Evolutionary conservation across 352 stramenopile species (phyloP), one percentile per base, ranked within the genome.

Genomic region (Pythium rishiriense): DNA sequence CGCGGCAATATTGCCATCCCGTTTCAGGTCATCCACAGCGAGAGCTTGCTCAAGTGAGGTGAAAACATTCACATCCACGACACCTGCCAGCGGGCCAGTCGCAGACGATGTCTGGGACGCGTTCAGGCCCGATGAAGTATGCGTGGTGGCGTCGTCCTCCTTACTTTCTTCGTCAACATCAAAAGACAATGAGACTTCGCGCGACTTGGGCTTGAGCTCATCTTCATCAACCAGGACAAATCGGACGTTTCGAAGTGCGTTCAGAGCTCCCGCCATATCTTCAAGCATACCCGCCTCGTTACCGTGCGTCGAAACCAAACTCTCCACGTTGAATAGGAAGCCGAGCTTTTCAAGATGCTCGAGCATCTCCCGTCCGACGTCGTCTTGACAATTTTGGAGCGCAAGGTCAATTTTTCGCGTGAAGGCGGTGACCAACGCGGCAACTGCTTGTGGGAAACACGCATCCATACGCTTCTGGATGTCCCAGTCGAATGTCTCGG

Each of bases 221-320:
- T 84, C 75, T 47, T 94, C 85, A 7, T 92, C 82, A 8, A 94
- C 83, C 3, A 94, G 69, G 12, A 93, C 80, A 26, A 95, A 93
- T 0, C 77, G 81, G 8, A 95, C 80, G 39, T 90, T 86, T 35
- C 74, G 75, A 22, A 98, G 71, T 76, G 92, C 88, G 21, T 96
- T 89, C 4, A 94, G 50, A 17, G 83, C 85, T 9, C 83, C 84
- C 21, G 85, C 83, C 85, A 94, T 94, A 49, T 96, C 87, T 66
- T 96, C 87, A 5, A 96, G 71, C 87, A 96, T 96, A 10, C 85
- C 87, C 3, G 82, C 83, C 61, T 96, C 87, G 31, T 94, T 96
- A n/a, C 87, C 87, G 45, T 94, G 85, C 3, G 85, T 96, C 0
- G 83, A 94, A 24, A 94, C 79, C 2, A 94, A 69, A 78, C 83